Conservation (phyloP, 2,329 filamentous ascomycete species). For the Trichoderma atroviride region DNA sequence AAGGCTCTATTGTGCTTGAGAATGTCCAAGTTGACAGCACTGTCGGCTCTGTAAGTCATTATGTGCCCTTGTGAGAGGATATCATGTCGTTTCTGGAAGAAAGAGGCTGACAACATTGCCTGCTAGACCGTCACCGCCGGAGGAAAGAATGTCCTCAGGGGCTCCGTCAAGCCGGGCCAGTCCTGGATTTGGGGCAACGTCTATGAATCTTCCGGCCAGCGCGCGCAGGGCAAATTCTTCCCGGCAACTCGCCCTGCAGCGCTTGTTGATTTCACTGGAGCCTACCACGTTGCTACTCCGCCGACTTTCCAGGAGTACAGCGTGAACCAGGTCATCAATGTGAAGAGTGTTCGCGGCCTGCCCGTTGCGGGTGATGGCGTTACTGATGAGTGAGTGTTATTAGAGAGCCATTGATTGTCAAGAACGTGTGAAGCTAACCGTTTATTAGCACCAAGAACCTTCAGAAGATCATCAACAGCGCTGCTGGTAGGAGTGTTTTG, state of each 20-base stretch:
- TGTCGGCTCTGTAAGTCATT: constrained; percentile 32
- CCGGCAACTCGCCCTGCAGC: constrained; percentile 20
- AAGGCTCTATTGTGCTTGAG: constrained; percentile 38
- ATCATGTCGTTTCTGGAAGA: background rate
- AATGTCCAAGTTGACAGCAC: constrained; percentile 34
- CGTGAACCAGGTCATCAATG: constrained; percentile 47
- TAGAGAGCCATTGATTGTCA: fast-evolving
- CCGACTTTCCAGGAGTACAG: constrained; percentile 45
- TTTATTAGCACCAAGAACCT: constrained; percentile 27
- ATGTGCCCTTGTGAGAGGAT: background rate
- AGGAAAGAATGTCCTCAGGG: constrained; percentile 31
- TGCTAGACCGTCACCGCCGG: constrained; percentile 39
- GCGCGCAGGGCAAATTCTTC: constrained; percentile 29
- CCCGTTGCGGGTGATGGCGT: constrained; percentile 47
- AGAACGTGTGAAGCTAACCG: background rate
- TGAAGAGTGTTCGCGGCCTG: constrained; percentile 46
- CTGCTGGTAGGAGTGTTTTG: constrained; percentile 41
- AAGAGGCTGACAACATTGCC: background rate
- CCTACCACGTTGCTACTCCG: constrained; percentile 24
- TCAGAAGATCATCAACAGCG: constrained; percentile 29
- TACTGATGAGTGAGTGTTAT: constrained; percentile 39
- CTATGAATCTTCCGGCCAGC: constrained; percentile 26
- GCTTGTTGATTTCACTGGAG: constrained; percentile 25
- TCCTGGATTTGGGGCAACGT: constrained; percentile 31
- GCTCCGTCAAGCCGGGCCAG: constrained; percentile 26